phyloP scores from a whole-genome alignment of 2,329 filamentous ascomycete genomes.

The Calonectria montana region DNA sequence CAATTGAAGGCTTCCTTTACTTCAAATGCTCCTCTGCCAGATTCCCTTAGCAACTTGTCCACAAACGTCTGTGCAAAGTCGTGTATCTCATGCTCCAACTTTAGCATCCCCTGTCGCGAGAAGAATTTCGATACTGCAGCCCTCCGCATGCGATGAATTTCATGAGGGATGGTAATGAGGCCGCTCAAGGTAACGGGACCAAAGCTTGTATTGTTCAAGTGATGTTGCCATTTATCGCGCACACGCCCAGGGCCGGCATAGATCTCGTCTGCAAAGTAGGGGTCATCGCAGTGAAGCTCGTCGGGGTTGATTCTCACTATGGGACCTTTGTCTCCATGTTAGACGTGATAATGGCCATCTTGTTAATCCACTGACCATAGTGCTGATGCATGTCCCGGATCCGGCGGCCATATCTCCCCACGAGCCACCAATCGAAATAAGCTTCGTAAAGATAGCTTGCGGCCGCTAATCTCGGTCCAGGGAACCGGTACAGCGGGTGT shows the following conservation, averaged over 20 bases:
- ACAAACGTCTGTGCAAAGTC: constrained; percentile 40
- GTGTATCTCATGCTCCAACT: constrained; percentile 40
- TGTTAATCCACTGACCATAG: not conserved
- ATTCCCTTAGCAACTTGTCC: constrained; percentile 44
- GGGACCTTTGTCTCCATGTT: constrained; percentile 38
- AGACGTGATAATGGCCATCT: not conserved
- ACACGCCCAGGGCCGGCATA: constrained; percentile 45
- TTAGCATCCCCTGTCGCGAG: constrained; percentile 46
- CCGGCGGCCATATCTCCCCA: not conserved
- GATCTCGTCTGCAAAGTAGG: constrained; percentile 51
- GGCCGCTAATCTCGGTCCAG: not conserved
- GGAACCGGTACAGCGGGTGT: not conserved
- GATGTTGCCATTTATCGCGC: constrained; percentile 40
- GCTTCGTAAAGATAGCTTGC: not conserved
- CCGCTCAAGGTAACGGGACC: constrained; percentile 19
- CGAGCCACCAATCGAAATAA: not conserved
- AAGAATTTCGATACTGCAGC: constrained; percentile 48
- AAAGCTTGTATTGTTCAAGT: constrained; percentile 26
- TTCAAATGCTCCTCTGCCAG: constrained; percentile 44
- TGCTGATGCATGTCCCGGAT: not conserved
- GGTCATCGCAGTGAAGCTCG: constrained; percentile 53
- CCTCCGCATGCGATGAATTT: constrained; percentile 48
- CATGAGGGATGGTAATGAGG: constrained; percentile 42
- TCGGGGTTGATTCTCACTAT: constrained; percentile 53
- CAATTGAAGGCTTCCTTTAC: constrained; percentile 51